Evolutionary conservation across 2,329 filamentous ascomycete genomes (phyloP).

Genomic region (Thelonectria olida): DNA sequence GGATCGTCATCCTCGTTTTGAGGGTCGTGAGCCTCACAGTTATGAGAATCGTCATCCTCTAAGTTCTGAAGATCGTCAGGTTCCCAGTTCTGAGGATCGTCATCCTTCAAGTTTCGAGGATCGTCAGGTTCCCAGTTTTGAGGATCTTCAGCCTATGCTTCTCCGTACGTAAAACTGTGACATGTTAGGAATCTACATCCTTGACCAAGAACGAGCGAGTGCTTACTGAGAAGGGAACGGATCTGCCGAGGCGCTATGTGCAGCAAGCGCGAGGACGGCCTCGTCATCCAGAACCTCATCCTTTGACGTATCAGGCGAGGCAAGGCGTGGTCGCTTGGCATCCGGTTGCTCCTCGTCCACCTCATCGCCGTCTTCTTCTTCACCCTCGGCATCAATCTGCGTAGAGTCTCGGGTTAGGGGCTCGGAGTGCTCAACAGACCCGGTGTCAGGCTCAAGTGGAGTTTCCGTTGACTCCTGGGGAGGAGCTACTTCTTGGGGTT

Average conservation of each 20-base stretch:
- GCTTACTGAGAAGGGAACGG: constrained; percentile 56
- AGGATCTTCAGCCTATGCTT: constrained; percentile 43
- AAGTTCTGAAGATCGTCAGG: no score
- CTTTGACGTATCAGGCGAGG: constrained; percentile 40
- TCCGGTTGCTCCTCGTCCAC: constrained; percentile 33
- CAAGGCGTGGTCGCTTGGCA: constrained; percentile 53
- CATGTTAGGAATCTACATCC: constrained; percentile 11
- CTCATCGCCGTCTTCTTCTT: constrained; percentile 32
- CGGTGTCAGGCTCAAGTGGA: constrained; percentile 11
- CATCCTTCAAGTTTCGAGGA: no score
- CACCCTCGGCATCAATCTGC: constrained; percentile 35
- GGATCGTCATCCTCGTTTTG: no score
- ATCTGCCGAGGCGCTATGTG: constrained; percentile 51
- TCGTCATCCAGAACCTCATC: constrained; percentile 55
- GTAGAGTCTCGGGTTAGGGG: constrained; percentile 13
- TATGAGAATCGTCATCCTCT: background rate
- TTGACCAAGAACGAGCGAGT: background rate
- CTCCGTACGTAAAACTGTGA: constrained; percentile 51
- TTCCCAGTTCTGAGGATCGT: no score
- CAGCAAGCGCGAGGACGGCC: constrained; percentile 58
- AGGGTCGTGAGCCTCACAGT: background rate
- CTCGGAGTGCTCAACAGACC: constrained; percentile 14
- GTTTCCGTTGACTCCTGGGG: background rate
- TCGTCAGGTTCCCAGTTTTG: background rate
- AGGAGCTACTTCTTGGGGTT: constrained; percentile 14